Evolutionary conservation across 192 early-diverging fungal species (phyloP).

Genomic region (Entomortierella chlamydospora): DNA sequence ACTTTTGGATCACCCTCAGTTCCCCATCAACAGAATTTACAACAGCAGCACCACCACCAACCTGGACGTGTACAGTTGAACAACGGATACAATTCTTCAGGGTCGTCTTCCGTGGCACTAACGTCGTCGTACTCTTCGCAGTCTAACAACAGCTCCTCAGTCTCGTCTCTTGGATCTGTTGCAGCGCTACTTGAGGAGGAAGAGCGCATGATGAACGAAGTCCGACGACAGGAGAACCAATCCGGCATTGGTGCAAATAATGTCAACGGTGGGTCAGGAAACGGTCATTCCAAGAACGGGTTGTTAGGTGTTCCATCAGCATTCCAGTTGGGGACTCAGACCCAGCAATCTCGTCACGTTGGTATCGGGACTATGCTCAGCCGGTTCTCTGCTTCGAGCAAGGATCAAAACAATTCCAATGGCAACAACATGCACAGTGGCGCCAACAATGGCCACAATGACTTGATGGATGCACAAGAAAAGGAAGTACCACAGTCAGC

Average conservation of each 20-base stretch:
- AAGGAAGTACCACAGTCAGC: slow-evolving; percentile 2
- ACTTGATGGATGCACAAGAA: neutral
- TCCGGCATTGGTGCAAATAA: too few species aligned
- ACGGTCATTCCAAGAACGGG: slow-evolving; percentile 4
- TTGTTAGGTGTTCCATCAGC: slow-evolving; percentile 13
- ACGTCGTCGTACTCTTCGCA: slow-evolving; percentile 29
- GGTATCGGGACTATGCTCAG: slow-evolving; percentile 42
- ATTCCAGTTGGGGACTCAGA: slow-evolving; percentile 3
- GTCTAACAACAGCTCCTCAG: slow-evolving; percentile 37
- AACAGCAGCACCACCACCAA: neutral
- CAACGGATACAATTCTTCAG: slow-evolving; percentile 39
- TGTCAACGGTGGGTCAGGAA: neutral
- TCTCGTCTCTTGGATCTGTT: slow-evolving; percentile 35
- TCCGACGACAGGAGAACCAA: slow-evolving; percentile 1
- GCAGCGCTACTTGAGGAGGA: slow-evolving; percentile 41
- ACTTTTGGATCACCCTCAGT: neutral
- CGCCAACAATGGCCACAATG: neutral
- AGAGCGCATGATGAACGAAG: slow-evolving; percentile 23
- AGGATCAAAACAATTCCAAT: slow-evolving; percentile 1
- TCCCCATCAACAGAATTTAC: neutral
- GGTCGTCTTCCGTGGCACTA: slow-evolving; percentile 33
- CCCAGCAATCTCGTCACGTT: slow-evolving; percentile 31
- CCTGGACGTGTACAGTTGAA: slow-evolving; percentile 7
- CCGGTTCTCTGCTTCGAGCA: slow-evolving; percentile 27
- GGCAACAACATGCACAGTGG: too few species aligned